These are phyloP conservation scores for Phytophthora capsici DNA, from an alignment of 352 stramenopile species.

Conservation along the genomic window DNA sequence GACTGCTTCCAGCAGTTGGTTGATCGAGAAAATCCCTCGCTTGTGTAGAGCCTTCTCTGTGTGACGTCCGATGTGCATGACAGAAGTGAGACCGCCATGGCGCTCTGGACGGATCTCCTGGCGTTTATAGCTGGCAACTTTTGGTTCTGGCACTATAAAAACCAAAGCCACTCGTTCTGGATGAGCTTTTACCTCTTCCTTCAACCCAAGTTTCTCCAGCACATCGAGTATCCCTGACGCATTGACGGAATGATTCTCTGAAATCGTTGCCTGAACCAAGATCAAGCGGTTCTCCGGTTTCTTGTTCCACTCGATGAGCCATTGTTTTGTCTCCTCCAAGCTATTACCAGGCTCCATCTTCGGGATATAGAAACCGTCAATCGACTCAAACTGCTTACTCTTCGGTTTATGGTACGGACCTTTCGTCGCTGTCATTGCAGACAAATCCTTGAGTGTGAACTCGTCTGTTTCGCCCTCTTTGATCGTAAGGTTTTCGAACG, in stretches of 20 bases:
- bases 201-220: background rate
- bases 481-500: background rate
- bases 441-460: background rate
- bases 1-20: background rate
- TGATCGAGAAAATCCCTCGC: background rate
- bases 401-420: background rate
- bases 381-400: background rate
- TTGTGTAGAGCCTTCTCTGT: background rate
- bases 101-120: background rate
- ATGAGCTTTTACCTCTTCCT: background rate
- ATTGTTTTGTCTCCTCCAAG: background rate
- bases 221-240: background rate
- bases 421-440: background rate
- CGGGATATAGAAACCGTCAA: background rate
- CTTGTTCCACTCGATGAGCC: background rate
- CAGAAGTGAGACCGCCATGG: background rate
- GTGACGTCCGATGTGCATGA: background rate
- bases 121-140: background rate
- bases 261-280: background rate
- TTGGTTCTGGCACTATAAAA: background rate
- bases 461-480: background rate
- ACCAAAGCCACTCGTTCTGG: background rate
- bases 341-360: background rate
- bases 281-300: background rate
- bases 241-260: background rate